These are phyloP conservation scores for Xylaria longipes DNA, from an alignment of 495 filamentous ascomycete genomes.

Conservation along the genomic window DNA sequence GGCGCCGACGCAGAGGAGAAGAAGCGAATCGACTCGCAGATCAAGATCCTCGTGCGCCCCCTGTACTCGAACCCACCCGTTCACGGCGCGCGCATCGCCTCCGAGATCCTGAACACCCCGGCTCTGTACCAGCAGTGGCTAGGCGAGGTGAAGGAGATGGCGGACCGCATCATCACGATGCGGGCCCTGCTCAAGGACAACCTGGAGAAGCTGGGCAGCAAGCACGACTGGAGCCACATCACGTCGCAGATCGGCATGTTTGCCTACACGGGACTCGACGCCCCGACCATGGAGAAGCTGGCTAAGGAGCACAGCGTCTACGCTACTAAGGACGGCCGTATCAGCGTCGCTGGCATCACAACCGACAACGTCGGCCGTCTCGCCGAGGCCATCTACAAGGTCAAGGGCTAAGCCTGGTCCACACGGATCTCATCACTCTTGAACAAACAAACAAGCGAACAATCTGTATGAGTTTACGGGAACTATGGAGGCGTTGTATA, in stretches of 20 bases:
- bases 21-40: conserved; percentile 94
- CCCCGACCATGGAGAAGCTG: conserved; percentile 89
- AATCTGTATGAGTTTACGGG: conserved; percentile 19
- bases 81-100: conserved; percentile 92
- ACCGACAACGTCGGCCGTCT: conserved; percentile 89
- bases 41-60: conserved; percentile 97
- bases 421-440: neutral
- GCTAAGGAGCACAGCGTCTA: conserved; percentile 99
- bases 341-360: conserved; percentile 97
- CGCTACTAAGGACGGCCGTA: conserved; percentile 95
- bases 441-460: conserved; percentile 12
- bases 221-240: conserved; percentile 98
- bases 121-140: conserved; percentile 93
- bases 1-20: conserved; percentile 86
- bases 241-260: conserved; percentile 99
- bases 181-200: conserved; percentile 89
- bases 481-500: conserved; percentile 15
- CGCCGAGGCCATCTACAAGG: conserved; percentile 93
- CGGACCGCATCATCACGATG: conserved; percentile 98
- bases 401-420: conserved; percentile 62
- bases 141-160: conserved; percentile 97
- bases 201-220: conserved; percentile 90
- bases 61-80: conserved; percentile 98
- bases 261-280: conserved; percentile 91
- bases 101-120: conserved; percentile 88